Percentiles rank a stretch among this genome's conserved stretches.
Evolutionary conservation across 495 filamentous ascomycete genomes (phyloP).

Genomic region (Apodospora peruviana): DNA sequence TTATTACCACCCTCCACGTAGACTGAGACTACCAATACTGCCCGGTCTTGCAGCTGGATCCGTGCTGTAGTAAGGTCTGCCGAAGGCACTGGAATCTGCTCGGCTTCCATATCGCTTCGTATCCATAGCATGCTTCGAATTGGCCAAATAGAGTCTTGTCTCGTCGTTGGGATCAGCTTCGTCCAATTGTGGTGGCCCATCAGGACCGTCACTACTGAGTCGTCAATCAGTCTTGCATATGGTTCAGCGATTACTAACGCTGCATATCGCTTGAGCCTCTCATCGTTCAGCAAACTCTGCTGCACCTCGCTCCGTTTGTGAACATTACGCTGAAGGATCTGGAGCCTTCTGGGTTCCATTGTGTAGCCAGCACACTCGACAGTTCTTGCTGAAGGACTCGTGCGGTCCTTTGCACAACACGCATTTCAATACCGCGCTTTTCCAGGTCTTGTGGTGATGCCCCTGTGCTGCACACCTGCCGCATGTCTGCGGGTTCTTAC

Average conservation of each 20-base stretch:
- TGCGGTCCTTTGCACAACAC: background rate
- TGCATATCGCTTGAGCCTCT: background rate
- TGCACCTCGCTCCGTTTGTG: background rate
- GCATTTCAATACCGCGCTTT: no score
- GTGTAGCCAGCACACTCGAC: background rate
- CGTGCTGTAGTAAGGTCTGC: no score
- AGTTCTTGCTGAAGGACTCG: background rate
- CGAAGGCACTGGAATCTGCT: no score
- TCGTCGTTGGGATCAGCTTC: constrained; percentile 1
- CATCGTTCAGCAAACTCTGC: background rate
- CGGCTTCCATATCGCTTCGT: constrained; percentile 2
- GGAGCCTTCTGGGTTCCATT: background rate
- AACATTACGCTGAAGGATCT: background rate
- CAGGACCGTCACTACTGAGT: no score
- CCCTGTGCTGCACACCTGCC: background rate
- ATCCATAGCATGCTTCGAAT: constrained; percentile 4
- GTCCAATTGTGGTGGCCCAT: constrained; percentile 4
- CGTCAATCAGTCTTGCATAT: no score
- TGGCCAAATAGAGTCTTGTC: background rate
- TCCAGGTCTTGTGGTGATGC: background rate
- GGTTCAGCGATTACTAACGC: no score
- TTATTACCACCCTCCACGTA: constrained; percentile 7
- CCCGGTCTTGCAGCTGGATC: no score
- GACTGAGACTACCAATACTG: no score
- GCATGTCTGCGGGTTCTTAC: no score